Evolutionary conservation across 1,139 yeast genomes (phyloP), one percentile per base, ranked within the genome.

Genomic region (Pneumocystis jirovecii): DNA sequence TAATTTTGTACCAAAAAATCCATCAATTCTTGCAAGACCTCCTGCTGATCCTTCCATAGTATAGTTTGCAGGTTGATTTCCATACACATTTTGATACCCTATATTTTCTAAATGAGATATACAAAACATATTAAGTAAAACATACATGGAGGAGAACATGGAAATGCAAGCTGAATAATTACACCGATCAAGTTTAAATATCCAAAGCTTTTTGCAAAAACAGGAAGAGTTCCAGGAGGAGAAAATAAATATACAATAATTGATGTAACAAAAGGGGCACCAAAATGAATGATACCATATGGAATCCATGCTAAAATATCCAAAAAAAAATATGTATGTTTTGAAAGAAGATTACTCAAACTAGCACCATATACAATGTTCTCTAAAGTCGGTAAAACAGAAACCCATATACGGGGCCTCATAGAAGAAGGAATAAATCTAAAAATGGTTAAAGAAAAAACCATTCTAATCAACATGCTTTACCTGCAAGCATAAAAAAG

Each of bases 281-380:
- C 84, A 73, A 89, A 95, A 77, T 93, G 99, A 70, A 89, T 80
- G 35, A 93, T 75, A 5, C 98, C 98, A 74, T 93, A 93, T 1
- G 99, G 99, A 65, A 95, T 76, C 97, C 97, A 93, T 8, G 97
- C 97, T 64, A 89, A 73, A 35, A 93, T 79, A 74, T 93, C 99
- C 66, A 90, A 79, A 6, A 84, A 72, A 1, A 87, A 75, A 69
- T 81, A 83, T 42, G 89, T 85, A 25, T 85, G 79, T 2, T 95
- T 82, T 1, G 97, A 95, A 72, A 93, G 80, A 50, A 93, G 85
- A 72, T 87, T 89, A 65, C 95, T 85, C 72, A 95, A 81, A 75
- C 93, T 89, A 72, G 93, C 97, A 65, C 98, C 98, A 73, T 89
- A 93, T 69, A 93, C 79, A 68, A 93, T 87, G 45, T 97, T 90